phyloP scores from a whole-genome alignment of 1,284 basidiomycete species.

The Apiotrichum sp. region DNA sequence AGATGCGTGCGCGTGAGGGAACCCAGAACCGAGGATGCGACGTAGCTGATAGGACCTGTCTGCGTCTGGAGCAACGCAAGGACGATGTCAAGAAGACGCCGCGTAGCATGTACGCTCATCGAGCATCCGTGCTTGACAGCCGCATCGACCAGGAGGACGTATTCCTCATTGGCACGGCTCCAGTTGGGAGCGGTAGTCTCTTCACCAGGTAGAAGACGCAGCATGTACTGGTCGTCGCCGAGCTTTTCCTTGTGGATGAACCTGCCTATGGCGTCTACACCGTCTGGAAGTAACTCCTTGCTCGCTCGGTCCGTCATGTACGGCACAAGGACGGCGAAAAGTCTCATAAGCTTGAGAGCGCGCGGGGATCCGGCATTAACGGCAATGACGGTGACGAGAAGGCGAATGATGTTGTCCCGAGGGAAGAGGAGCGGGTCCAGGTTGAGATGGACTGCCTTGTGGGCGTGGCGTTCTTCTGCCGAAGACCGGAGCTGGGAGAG shows the following conservation, averaged over 20 bases:
- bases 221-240: conserved; percentile 46
- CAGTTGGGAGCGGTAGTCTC: conserved; percentile 53
- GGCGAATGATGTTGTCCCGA: conserved; percentile 62
- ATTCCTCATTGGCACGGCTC: conserved; percentile 59
- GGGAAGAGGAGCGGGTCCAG: conserved; percentile 58
- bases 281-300: conserved; percentile 58
- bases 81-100: conserved; percentile 57
- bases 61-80: conserved; percentile 53
- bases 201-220: conserved; percentile 48
- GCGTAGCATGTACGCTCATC: conserved; percentile 51
- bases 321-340: conserved; percentile 58
- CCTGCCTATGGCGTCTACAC: conserved; percentile 58
- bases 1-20: conserved; percentile 30
- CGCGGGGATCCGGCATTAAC: conserved; percentile 62
- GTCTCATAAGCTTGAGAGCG: conserved; percentile 61
- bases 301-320: conserved; percentile 47
- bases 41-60: background rate
- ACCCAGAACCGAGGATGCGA: conserved; percentile 26
- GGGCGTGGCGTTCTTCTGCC: conserved; percentile 55
- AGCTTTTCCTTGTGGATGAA: conserved; percentile 27
- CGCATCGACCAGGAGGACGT: conserved; percentile 56
- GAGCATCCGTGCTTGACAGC: conserved; percentile 58
- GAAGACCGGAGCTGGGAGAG: conserved; percentile 57
- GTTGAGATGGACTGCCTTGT: conserved; percentile 50
- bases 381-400: conserved; percentile 72